A percentile compares a stretch with the other conserved stretches of the same genome.
Evolutionary conservation across 1,284 basidiomycete species (phyloP).

Genomic region (Lignosus rhinocerotis): DNA sequence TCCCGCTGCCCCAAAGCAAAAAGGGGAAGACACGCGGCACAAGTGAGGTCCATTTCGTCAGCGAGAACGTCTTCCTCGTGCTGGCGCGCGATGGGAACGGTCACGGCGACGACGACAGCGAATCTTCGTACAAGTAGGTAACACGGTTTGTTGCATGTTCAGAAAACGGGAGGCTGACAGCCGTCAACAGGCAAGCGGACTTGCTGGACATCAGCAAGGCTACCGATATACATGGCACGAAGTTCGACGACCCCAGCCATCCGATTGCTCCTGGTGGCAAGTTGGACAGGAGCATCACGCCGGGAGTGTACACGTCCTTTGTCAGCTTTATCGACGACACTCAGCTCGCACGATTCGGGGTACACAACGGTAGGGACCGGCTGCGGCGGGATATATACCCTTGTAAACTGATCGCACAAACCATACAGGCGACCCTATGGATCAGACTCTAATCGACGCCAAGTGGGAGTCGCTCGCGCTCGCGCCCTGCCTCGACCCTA

Average conservation of each 20-base stretch:
- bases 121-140: conserved; percentile 59
- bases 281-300: conserved; percentile 49
- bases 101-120: conserved; percentile 50
- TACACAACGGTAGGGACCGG: conserved; percentile 48
- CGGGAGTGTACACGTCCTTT: conserved; percentile 59
- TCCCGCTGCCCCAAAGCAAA: conserved; percentile 55
- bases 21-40: conserved; percentile 53
- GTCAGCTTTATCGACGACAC: conserved; percentile 51
- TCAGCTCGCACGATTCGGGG: conserved; percentile 60
- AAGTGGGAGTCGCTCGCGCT: conserved; percentile 73
- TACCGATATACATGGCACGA: conserved; percentile 61
- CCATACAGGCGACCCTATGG: conserved; percentile 39
- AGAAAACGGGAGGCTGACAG: too few relatives aligned
- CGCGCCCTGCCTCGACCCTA: conserved; percentile 51
- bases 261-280: conserved; percentile 54
- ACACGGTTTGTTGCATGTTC: background rate
- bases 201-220: conserved; percentile 57
- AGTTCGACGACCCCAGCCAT: conserved; percentile 56
- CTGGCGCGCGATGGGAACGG: conserved; percentile 65
- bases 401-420: background rate
- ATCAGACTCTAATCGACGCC: conserved; percentile 57
- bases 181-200: conserved; percentile 48
- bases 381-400: background rate
- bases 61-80: conserved; percentile 53
- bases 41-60: conserved; percentile 62